phyloP scores from a whole-genome alignment of 2,329 filamentous ascomycete genomes.

The Aurifilum marmelostoma region DNA sequence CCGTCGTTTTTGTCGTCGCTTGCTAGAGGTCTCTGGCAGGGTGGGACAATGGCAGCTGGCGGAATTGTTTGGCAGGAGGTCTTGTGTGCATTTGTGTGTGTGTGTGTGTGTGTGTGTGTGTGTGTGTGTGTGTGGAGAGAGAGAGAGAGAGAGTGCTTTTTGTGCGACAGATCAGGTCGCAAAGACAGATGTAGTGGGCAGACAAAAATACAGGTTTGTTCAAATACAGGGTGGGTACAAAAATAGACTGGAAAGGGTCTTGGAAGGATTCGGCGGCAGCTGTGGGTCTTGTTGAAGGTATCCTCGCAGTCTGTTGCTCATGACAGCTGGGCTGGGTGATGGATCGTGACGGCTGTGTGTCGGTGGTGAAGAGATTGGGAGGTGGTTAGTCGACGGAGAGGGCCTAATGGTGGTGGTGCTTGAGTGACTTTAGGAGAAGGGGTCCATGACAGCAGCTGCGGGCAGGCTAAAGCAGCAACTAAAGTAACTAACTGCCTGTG shows the following conservation, averaged over 20 bases:
- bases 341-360: background rate
- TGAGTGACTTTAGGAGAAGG: background rate
- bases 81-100: background rate
- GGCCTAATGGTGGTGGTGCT: background rate
- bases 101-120: too few relatives aligned
- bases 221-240: constrained; percentile 8
- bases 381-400: constrained; percentile 3
- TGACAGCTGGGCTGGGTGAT: background rate
- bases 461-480: too few relatives aligned
- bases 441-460: constrained; percentile 1
- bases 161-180: background rate
- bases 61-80: constrained; percentile 4
- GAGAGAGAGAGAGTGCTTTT: constrained; percentile 7
- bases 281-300: constrained; percentile 5
- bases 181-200: constrained; percentile 1
- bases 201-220: constrained; percentile 2
- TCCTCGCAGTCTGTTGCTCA: constrained; percentile 3
- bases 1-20: background rate
- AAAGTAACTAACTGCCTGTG: too few relatives aligned
- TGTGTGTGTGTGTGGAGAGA: too few relatives aligned
- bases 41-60: background rate
- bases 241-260: background rate
- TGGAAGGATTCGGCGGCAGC: background rate
- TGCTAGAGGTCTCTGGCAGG: constrained; percentile 9
- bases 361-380: constrained; percentile 9